phyloP scores from a whole-genome alignment of 2,329 filamentous ascomycete genomes.

The Clonostachys solani region DNA sequence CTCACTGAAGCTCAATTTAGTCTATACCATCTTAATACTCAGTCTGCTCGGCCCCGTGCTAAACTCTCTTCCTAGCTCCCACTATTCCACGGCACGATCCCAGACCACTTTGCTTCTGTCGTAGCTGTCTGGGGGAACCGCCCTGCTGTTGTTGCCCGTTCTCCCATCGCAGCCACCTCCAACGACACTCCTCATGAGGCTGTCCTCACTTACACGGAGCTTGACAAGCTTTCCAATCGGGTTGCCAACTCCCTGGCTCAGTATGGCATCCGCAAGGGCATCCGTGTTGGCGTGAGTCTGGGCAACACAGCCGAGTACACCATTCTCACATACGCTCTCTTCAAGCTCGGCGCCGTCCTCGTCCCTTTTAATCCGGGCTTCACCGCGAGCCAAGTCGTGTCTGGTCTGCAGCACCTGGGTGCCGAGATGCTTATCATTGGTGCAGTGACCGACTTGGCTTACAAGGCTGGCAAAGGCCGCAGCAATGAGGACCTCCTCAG shows the following conservation, averaged over 20 bases:
- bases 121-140: slow-evolving; percentile 62
- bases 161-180: slow-evolving; percentile 35
- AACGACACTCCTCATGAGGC: slow-evolving; percentile 53
- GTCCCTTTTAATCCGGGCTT: slow-evolving; percentile 94
- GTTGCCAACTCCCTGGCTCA: slow-evolving; percentile 67
- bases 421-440: slow-evolving; percentile 75
- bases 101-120: slow-evolving; percentile 65
- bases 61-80: slow-evolving; percentile 46
- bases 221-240: slow-evolving; percentile 73
- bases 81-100: slow-evolving; percentile 64
- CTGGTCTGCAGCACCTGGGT: slow-evolving; percentile 72
- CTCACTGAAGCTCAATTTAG: too few species aligned
- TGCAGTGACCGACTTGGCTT: slow-evolving; percentile 81
- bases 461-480: slow-evolving; percentile 49
- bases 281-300: slow-evolving; percentile 80
- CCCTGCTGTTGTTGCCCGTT: slow-evolving; percentile 50
- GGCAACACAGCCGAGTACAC: slow-evolving; percentile 85
- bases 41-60: too few species aligned
- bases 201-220: slow-evolving; percentile 66
- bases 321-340: slow-evolving; percentile 80
- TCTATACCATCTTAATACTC: too few species aligned
- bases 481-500: slow-evolving; percentile 45
- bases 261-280: slow-evolving; percentile 73
- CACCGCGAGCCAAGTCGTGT: slow-evolving; percentile 71
- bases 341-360: slow-evolving; percentile 90